Base-by-base conservation (phyloP, 108 stramenopile genomes). In the Parmales sp. region DNA sequence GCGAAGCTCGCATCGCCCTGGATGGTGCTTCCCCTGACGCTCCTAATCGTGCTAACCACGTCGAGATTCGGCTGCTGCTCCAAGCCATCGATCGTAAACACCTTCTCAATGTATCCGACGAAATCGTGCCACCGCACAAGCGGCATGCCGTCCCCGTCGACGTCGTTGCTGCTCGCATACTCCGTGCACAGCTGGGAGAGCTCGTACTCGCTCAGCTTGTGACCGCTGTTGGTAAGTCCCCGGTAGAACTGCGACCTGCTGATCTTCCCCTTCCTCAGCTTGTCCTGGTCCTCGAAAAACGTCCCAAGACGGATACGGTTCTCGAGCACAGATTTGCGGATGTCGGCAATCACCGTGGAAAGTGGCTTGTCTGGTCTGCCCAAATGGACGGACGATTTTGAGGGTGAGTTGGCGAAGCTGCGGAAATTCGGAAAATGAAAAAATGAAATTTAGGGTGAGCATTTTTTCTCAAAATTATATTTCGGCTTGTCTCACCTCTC, bases 231-330 rank as follows among this genome's bases (percentile, higher is more conserved):
- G 8, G 54, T 20, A 7, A 60, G 54, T 3, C 54, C 54, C 25
- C 31, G 4, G 54, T 60, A 20, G 54, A 60, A 60, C 54, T 60
- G 54, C 6, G 26, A 28, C 54, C 36, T 60, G 28, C 31, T 60
- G 29, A 60, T 28, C 31, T 60, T 60, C 20, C 54, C 54, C 54
- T 20, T 60, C 29, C 54, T 28, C 31, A 60, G 54, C 54, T 60
- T 60, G 54, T 60, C 54, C 54, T 60, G 54, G 26, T 60, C 54
- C 31, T 60, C 54, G 31, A 60, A 60, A 34, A 60, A 60, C 6
- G 41, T 43, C 8, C 11, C 41, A 16, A 50, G 19, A 18, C 49
- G 6, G 23, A 50, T 16, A 18, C 49, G n/a, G 18, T 60, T 60
- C 31, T 60, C 13, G 31, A 60, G 26, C 13, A 60, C 54, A 16